phyloP scores from a whole-genome alignment of 495 filamentous ascomycete genomes.

The Aspergillus sclerotiicarbonarius region DNA sequence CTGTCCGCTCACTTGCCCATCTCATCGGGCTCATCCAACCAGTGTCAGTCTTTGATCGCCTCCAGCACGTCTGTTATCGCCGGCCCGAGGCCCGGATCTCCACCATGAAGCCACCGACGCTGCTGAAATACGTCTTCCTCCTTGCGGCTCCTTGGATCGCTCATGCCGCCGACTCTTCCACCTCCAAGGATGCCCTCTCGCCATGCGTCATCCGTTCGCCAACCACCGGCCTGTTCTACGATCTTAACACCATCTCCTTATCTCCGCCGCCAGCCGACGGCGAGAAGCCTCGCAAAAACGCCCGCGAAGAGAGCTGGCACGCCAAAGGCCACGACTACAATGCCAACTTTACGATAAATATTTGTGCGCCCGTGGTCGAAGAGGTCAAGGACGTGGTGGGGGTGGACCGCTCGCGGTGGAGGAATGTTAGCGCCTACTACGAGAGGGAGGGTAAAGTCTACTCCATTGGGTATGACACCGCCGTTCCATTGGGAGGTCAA shows the following conservation, averaged over 20 bases:
- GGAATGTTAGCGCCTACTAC: slow-evolving; percentile 92
- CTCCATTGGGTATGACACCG: slow-evolving; percentile 67
- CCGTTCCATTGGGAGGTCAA: neutral
- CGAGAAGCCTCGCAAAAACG: slow-evolving; percentile 57
- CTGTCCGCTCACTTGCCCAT: neutral
- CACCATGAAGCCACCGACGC: slow-evolving; percentile 23
- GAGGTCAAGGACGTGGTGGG: slow-evolving; percentile 67
- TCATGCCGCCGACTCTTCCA: slow-evolving; percentile 27
- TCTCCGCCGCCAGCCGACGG: slow-evolving; percentile 50
- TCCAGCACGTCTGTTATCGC: neutral
- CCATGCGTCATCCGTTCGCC: slow-evolving; percentile 81
- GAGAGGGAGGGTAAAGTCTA: slow-evolving; percentile 68
- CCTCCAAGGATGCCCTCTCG: slow-evolving; percentile 24
- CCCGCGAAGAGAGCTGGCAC: slow-evolving; percentile 72
- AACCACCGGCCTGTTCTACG: slow-evolving; percentile 78
- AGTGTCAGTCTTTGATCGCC: neutral
- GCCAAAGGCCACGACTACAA: slow-evolving; percentile 81
- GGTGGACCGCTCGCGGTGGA: slow-evolving; percentile 60
- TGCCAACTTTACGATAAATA: slow-evolving; percentile 92
- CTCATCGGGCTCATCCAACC: neutral
- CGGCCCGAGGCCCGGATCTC: slow-evolving; percentile 1
- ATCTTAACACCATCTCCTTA: slow-evolving; percentile 74
- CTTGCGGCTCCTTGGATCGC: slow-evolving; percentile 17
- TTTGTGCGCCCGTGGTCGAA: slow-evolving; percentile 86
- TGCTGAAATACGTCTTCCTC: slow-evolving; percentile 18